These are phyloP conservation scores for Aspergillus fumigatiaffinis DNA, from an alignment of 2,329 filamentous ascomycete genomes.

Conservation along the genomic window DNA sequence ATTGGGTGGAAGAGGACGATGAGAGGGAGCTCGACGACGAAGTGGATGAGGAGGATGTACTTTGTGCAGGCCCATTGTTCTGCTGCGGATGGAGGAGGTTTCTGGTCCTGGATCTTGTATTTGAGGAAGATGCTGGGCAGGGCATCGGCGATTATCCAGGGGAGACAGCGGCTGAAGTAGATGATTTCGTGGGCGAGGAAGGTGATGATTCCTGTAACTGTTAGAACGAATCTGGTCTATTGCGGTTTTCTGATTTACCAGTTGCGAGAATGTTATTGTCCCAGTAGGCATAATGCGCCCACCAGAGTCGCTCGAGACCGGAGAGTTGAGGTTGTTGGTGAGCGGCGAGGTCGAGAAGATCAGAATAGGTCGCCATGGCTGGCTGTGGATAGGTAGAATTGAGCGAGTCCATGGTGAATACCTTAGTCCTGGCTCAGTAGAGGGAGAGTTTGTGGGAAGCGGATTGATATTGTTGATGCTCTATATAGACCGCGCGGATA, in stretches of 20 bases:
- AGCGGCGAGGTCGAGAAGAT: slow-evolving; percentile 58
- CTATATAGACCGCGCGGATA: not conserved
- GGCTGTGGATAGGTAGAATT: slow-evolving; percentile 11
- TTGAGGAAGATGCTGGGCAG: slow-evolving; percentile 76
- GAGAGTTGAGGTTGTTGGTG: slow-evolving; percentile 79
- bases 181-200: slow-evolving; percentile 88
- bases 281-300: slow-evolving; percentile 93
- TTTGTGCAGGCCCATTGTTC: slow-evolving; percentile 91
- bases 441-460: not conserved
- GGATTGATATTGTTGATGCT: not conserved
- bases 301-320: slow-evolving; percentile 81
- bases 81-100: slow-evolving; percentile 71
- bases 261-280: slow-evolving; percentile 84
- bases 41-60: slow-evolving; percentile 87
- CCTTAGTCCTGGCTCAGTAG: not conserved
- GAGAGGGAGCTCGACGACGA: slow-evolving; percentile 93
- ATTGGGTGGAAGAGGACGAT: slow-evolving; percentile 92
- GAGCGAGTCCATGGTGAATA: slow-evolving; percentile 12
- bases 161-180: slow-evolving; percentile 86
- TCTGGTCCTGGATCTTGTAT: slow-evolving; percentile 88
- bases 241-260: slow-evolving; percentile 3
- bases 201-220: slow-evolving; percentile 94
- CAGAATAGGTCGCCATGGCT: slow-evolving; percentile 56
- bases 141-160: slow-evolving; percentile 84
- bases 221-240: too few relatives aligned